Base-by-base conservation (phyloP, 202 grass and related monocot species). In the Saccharum hybrid region DNA sequence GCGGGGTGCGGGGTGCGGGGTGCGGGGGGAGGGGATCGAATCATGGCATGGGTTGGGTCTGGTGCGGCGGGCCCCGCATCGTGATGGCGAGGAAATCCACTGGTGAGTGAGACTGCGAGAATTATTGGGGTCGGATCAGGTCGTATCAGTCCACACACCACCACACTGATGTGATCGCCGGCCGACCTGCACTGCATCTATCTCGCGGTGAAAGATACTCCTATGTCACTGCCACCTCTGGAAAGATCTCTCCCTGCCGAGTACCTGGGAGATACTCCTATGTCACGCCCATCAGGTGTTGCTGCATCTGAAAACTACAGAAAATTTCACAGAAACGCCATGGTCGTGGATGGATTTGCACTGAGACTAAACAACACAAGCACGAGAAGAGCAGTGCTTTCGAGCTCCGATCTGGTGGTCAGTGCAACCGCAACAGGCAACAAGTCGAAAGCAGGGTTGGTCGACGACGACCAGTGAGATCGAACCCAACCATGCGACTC, bases 41-140 rank as follows among this genome's bases (percentile, higher is more conserved):
- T 83, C 43, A 22, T 88, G 60, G 57, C 0, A 16, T 15, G 14
- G 12, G 0, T 5, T 71, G 19, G 19, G 7, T 13, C 23, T 19
- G 62, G 26, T 30, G 28, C 42, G 34, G 77, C 12, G 71, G 63
- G 63, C 11, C 76, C 76, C 18, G 72, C 49, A 2, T 1, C 3
- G 19, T 42, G 30, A 80, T 52, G 76, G 81, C n/a, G 18, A 43
- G 31, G 43, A 72, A 81, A 85, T 85, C 87, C 72, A 72, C 65
- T 46, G 64, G 7, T 4, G 43, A 49, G 37, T 2, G 18, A n/a
- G 72, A 5, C 38, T 6, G 33, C 2, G 4, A 2, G 76, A 39
- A 89, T 89, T 89, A 77, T 82, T 85, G 77, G 14, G 46, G 64
- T 54, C 69, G 14, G 51, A 13, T 81, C 84, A 21, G 37, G 8